Evolutionary conservation across 2,329 filamentous ascomycete species (phyloP).

Genomic region (Aspergillus aculeatus): DNA sequence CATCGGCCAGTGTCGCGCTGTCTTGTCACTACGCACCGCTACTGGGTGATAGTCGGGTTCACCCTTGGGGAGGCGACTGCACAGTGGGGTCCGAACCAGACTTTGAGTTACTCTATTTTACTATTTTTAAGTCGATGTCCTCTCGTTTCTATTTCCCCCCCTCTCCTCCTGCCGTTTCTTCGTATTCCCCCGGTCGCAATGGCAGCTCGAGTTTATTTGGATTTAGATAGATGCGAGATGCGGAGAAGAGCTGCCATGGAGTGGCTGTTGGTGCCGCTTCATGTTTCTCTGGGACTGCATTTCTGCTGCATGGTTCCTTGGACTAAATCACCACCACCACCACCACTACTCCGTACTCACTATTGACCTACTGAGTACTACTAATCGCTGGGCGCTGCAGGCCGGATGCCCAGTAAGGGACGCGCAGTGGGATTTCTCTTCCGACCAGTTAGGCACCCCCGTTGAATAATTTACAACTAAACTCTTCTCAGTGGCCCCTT

Average conservation of each 20-base stretch:
- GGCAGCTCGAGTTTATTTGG: neutral
- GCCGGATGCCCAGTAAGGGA: neutral
- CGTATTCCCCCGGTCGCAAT: neutral
- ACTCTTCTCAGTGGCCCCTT: neutral
- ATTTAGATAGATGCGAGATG: neutral
- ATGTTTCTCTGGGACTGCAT: neutral
- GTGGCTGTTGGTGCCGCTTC: neutral
- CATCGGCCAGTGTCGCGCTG: neutral
- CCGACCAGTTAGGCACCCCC: neutral
- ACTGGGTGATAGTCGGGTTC: neutral
- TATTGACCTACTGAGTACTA: no score
- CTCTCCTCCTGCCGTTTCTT: slow-evolving; percentile 4
- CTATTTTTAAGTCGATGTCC: slow-evolving; percentile 3
- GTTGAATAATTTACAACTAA: neutral
- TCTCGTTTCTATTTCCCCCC: neutral
- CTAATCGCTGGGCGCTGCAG: neutral
- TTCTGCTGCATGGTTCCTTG: neutral
- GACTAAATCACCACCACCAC: neutral
- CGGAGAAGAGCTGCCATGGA: neutral
- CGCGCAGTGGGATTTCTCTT: neutral
- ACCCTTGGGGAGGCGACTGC: neutral
- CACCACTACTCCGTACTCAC: neutral
- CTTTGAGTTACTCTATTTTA: neutral
- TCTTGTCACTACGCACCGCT: neutral
- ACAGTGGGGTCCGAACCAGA: slow-evolving; percentile 5